A percentile compares a stretch with the other conserved stretches of the same genome.
Conservation (phyloP, 2,329 filamentous ascomycete genomes). For the Cordyceps militaris region DNA sequence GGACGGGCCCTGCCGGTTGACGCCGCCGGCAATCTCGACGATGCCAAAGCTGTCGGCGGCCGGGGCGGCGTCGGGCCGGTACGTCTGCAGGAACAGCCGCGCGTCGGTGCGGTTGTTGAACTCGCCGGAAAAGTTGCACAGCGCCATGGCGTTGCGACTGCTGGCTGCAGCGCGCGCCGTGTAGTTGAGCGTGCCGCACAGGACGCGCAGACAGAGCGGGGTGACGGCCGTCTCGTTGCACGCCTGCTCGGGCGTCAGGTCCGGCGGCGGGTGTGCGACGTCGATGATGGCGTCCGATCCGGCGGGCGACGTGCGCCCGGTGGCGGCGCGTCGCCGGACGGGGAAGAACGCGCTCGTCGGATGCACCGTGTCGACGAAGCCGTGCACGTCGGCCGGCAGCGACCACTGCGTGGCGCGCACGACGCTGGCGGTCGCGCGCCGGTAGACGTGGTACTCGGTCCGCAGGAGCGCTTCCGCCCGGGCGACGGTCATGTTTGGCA, state of each 20-base stretch:
- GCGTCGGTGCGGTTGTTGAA: slow-evolving; percentile 10
- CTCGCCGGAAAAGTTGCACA: slow-evolving; percentile 6
- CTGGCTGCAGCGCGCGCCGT: not conserved
- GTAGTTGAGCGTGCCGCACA: slow-evolving; percentile 4
- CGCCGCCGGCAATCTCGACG: not conserved
- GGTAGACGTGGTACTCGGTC: not conserved
- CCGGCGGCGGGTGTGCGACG: not conserved
- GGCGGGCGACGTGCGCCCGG: too few species aligned
- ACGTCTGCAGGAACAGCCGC: not conserved
- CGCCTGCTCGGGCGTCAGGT: not conserved
- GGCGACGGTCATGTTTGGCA: not conserved
- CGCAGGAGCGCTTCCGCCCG: not conserved
- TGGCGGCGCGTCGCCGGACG: not conserved
- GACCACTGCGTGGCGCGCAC: slow-evolving; percentile 5
- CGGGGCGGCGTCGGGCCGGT: not conserved
- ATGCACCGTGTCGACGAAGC: slow-evolving; percentile 2
- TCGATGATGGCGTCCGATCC: slow-evolving; percentile 5
- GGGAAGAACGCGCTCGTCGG: slow-evolving; percentile 1
- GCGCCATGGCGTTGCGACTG: not conserved
- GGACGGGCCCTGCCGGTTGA: not conserved
- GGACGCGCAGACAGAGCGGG: not conserved
- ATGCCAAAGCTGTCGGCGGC: not conserved
- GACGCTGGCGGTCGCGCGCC: not conserved
- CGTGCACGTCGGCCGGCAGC: not conserved
- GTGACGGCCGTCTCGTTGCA: slow-evolving; percentile 5